phyloP scores from a whole-genome alignment of 2,329 filamentous ascomycete species.

The Fusarium sp. region DNA sequence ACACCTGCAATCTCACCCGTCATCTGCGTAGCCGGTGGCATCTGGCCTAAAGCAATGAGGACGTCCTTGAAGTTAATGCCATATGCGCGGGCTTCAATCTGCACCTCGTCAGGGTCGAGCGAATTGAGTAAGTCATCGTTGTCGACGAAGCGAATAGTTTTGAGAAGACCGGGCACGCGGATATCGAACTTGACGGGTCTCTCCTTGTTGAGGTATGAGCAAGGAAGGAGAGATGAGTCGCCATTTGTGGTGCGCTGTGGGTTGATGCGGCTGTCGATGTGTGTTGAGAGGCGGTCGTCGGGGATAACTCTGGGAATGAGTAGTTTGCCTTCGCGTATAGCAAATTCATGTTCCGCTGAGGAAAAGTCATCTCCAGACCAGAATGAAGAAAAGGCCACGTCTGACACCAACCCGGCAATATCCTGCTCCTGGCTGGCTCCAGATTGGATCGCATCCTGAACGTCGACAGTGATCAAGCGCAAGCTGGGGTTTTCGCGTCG shows the following conservation, averaged over 20 bases:
- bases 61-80: conserved; percentile 17
- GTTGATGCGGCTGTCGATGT: conserved; percentile 9
- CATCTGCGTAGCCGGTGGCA: conserved; percentile 2
- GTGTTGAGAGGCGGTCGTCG: neutral
- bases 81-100: conserved; percentile 7
- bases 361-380: neutral
- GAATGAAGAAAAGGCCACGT: neutral
- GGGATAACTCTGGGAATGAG: conserved; percentile 7
- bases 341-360: neutral
- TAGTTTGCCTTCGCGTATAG: neutral
- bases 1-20: conserved; percentile 5
- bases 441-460: neutral
- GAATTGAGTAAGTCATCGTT: neutral
- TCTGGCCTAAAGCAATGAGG: conserved; percentile 9
- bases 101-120: neutral
- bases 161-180: conserved; percentile 1
- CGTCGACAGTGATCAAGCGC: conserved; percentile 6
- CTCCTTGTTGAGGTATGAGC: neutral
- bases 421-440: neutral
- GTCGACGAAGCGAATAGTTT: conserved; percentile 6
- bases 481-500: conserved; percentile 12
- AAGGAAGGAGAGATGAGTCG: neutral
- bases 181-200: conserved; percentile 8
- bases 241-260: neutral
- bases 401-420: neutral